Percentiles rank a stretch among this genome's conserved stretches.
These are phyloP conservation scores for Colletotrichum orbiculare DNA, from an alignment of 2,329 filamentous ascomycete species.

Conservation along the genomic window DNA sequence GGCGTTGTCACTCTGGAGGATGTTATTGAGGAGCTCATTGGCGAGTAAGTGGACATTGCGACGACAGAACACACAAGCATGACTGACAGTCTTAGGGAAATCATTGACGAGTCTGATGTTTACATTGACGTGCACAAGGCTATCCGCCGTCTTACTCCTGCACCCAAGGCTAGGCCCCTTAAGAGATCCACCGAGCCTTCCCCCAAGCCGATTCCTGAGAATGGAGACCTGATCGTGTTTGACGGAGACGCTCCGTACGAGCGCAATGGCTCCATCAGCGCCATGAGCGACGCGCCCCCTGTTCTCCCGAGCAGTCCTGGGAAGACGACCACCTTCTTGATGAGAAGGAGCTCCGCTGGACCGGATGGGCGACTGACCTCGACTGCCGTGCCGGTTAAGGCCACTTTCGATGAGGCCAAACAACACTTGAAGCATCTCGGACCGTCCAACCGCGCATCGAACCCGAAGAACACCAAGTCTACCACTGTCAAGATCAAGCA, in stretches of 20 bases:
- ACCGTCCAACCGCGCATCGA: slow-evolving; percentile 73
- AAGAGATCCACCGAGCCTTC: slow-evolving; percentile 50
- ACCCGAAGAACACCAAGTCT: slow-evolving; percentile 70
- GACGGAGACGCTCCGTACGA: slow-evolving; percentile 47
- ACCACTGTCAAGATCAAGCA: slow-evolving; percentile 77
- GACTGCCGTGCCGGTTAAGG: slow-evolving; percentile 65
- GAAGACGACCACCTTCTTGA: slow-evolving; percentile 68
- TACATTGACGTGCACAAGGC: slow-evolving; percentile 99
- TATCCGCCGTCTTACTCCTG: slow-evolving; percentile 87
- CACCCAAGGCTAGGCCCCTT: slow-evolving; percentile 76
- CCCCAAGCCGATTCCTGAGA: slow-evolving; percentile 30
- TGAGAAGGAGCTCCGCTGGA: slow-evolving; percentile 67
- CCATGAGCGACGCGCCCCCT: slow-evolving; percentile 51
- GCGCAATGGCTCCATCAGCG: slow-evolving; percentile 49
- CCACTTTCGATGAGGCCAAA: slow-evolving; percentile 71
- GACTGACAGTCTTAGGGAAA: slow-evolving; percentile 72
- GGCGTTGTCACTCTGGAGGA: slow-evolving; percentile 97
- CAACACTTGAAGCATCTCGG: slow-evolving; percentile 73
- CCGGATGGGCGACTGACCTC: slow-evolving; percentile 62
- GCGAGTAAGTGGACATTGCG: slow-evolving; percentile 77
- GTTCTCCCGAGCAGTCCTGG: slow-evolving; percentile 56
- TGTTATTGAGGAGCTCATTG: slow-evolving; percentile 98
- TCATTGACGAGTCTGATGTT: slow-evolving; percentile 98
- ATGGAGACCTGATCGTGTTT: slow-evolving; percentile 49
- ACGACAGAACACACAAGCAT: background rate